Conservation (phyloP, 208 protist genomes). For the Acanthamoeba sp. region DNA sequence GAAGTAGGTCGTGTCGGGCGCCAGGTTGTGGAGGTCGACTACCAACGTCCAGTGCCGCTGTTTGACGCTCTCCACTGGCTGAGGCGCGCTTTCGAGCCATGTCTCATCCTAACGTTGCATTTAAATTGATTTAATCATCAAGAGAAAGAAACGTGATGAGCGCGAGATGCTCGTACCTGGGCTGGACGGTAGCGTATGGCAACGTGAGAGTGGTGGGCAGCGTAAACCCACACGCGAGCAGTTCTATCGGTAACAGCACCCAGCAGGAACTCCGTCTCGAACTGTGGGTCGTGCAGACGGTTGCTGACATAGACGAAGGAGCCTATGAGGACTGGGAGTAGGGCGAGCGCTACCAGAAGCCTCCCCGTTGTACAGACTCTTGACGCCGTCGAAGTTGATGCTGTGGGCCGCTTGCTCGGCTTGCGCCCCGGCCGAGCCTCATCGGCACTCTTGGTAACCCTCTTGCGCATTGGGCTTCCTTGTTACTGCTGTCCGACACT, state of each 20-base stretch:
- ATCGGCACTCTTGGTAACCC: too few relatives aligned
- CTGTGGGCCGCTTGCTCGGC: too few relatives aligned
- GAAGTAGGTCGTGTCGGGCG: not conserved
- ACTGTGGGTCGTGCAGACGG: not conserved
- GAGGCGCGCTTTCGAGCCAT: not conserved
- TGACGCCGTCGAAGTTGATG: too few relatives aligned
- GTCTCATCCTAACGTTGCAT: not conserved
- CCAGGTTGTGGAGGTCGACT: not conserved
- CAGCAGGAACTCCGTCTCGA: conserved; percentile 2
- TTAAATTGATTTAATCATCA: not conserved
- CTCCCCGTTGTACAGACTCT: not conserved
- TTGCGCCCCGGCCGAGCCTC: too few relatives aligned
- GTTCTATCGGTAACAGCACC: not conserved
- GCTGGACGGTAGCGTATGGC: not conserved
- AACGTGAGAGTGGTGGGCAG: conserved; percentile 7
- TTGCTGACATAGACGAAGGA: not conserved
- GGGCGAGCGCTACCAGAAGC: not conserved
- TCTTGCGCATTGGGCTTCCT: too few relatives aligned
- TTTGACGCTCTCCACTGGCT: not conserved
- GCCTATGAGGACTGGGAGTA: not conserved
- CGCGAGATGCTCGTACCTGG: not conserved
- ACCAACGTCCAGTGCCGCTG: not conserved
- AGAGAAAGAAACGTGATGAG: not conserved
- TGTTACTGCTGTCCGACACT: too few relatives aligned
- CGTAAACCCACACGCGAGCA: conserved; percentile 18